Evolutionary conservation across 495 filamentous ascomycete species (phyloP).

Genomic region (Aspergillus incahuasiensis): DNA sequence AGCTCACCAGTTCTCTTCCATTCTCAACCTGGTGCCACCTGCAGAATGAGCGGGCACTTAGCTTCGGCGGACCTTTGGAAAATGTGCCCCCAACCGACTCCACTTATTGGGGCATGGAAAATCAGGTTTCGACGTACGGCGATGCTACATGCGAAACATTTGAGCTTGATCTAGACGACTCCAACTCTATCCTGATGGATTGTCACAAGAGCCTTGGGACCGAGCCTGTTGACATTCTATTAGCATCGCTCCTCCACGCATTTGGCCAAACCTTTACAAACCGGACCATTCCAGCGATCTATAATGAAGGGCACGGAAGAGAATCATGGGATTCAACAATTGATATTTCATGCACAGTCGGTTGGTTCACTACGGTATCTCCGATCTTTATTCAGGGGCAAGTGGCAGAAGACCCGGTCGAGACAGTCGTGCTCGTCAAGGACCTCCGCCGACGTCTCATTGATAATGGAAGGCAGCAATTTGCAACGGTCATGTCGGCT

Average conservation of each 20-base stretch:
- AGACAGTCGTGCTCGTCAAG: slow-evolving; percentile 42
- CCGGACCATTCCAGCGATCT: slow-evolving; percentile 49
- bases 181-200: slow-evolving; percentile 37
- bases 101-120: slow-evolving; percentile 51
- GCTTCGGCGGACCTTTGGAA: slow-evolving; percentile 25
- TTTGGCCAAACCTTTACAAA: slow-evolving; percentile 49
- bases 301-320: slow-evolving; percentile 54
- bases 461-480: slow-evolving; percentile 49
- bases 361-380: slow-evolving; percentile 58
- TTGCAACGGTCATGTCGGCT: slow-evolving; percentile 45
- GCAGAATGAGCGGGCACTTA: slow-evolving; percentile 39
- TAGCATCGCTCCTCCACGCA: slow-evolving; percentile 48
- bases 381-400: slow-evolving; percentile 35
- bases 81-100: slow-evolving; percentile 30
- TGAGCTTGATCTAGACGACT: slow-evolving; percentile 41
- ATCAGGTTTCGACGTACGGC: slow-evolving; percentile 41
- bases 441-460: slow-evolving; percentile 39
- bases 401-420: slow-evolving; percentile 28
- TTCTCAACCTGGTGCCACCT: slow-evolving; percentile 60
- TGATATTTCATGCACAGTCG: slow-evolving; percentile 55
- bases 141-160: slow-evolving; percentile 44
- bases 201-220: slow-evolving; percentile 47
- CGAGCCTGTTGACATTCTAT: slow-evolving; percentile 50
- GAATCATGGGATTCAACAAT: slow-evolving; percentile 47
- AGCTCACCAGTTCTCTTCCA: slow-evolving; percentile 43